Percentiles rank a stretch among this genome's conserved stretches.
Conservation (phyloP, 1,284 basidiomycete species). For the Pisolithus thermaeus region DNA sequence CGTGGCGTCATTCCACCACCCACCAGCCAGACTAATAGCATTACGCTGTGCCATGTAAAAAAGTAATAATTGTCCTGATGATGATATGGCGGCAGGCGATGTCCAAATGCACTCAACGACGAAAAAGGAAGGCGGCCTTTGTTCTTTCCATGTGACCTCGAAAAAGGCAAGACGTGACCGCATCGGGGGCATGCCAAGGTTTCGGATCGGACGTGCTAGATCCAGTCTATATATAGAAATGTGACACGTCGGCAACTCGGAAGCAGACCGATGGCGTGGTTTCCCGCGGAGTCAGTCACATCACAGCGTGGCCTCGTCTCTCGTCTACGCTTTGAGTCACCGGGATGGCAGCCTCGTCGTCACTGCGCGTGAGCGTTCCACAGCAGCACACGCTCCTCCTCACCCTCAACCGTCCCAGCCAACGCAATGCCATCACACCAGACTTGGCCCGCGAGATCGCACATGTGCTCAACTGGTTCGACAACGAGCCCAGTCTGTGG, state of each 20-base stretch:
- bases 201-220: neutral
- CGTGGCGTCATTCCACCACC: neutral
- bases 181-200: neutral
- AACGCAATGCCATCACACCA: conserved; percentile 67
- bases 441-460: conserved; percentile 52
- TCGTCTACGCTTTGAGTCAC: too few species aligned
- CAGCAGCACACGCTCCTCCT: conserved; percentile 59
- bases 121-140: neutral
- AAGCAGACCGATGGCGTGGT: too few species aligned
- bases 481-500: conserved; percentile 35
- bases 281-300: too few species aligned
- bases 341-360: too few species aligned
- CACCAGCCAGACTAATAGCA: neutral
- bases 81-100: neutral
- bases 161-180: too few species aligned
- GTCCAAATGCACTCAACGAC: neutral
- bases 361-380: conserved; percentile 30
- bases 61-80: too few species aligned
- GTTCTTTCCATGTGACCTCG: conserved; percentile 1
- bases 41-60: too few species aligned
- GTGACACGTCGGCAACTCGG: too few species aligned
- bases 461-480: too few species aligned
- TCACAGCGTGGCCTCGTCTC: too few species aligned
- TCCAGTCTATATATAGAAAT: too few species aligned
- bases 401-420: conserved; percentile 64